Conservation (phyloP, 257 asterid species). For the Cruciata laevipes region DNA sequence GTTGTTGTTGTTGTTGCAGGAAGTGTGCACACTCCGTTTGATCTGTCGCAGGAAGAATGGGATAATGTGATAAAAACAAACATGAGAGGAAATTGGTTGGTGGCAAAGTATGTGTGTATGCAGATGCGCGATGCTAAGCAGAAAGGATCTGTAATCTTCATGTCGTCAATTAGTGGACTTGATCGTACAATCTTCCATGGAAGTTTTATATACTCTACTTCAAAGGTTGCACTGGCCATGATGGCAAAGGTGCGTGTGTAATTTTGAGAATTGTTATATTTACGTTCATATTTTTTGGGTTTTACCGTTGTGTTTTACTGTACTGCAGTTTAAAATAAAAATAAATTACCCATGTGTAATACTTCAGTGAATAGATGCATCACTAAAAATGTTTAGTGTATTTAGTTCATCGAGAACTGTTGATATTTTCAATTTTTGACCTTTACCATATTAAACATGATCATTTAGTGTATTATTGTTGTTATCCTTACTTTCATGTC, state of each 20-base stretch:
- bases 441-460: too few species aligned
- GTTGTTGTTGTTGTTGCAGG: neutral
- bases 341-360: too few species aligned
- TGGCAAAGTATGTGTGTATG: slow-evolving; percentile 20
- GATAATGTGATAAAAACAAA: slow-evolving; percentile 16
- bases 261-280: too few species aligned
- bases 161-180: slow-evolving; percentile 22
- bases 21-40: slow-evolving; percentile 6
- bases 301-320: too few species aligned
- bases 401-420: too few species aligned
- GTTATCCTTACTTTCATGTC: too few species aligned
- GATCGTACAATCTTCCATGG: slow-evolving; percentile 4
- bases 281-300: too few species aligned
- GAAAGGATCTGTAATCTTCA: slow-evolving; percentile 24
- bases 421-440: too few species aligned
- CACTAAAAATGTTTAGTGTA: too few species aligned
- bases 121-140: slow-evolving; percentile 21
- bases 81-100: slow-evolving; percentile 25
- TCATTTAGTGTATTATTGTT: too few species aligned
- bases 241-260: slow-evolving; percentile 19
- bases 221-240: slow-evolving; percentile 19
- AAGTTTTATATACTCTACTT: slow-evolving; percentile 18
- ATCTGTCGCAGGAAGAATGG: slow-evolving; percentile 28
- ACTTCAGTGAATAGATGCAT: too few species aligned
- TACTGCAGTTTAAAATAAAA: too few species aligned